Base-by-base conservation (phyloP, 257 asterid genomes). In the Fraxinus anomala region DNA sequence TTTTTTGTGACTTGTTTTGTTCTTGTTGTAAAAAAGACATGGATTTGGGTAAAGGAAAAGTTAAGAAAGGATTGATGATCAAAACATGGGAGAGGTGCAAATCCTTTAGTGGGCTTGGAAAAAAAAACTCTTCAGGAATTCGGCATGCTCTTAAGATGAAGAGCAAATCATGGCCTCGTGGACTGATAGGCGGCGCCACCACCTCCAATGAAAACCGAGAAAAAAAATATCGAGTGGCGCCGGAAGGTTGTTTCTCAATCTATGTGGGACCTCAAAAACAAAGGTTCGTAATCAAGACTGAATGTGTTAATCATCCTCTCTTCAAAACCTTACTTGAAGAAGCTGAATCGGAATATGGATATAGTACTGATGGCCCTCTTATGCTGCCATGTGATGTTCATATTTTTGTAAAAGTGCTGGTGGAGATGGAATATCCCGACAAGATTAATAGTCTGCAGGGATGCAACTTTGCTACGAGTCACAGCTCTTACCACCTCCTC, bases 291-390 rank as follows among this genome's bases (percentile, higher is more conserved):
- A 87, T 91, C 51, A 83, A 75, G 61, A 89, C 92, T 0, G 75
- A 79, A 26, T 86, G 83, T 31, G 81, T 88, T 42, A 91, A 91
- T 71, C 92, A 91, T 65, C 91, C 86, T 1, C 85, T 85, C 23
- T 89, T 91, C 78, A 82, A 80, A 80, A 73, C 49, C 12, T 59
- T 91, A 19, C 90, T 91, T 1, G 96, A 91, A 80, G 90, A 91
- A 80, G 92, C 92, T 3, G 94, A 89, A 79, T 86, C 86, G 0
- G 96, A 89, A 36, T 91, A 84, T 47, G 94, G 92, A 30, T 85
- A 83, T 75, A 80, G 83, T 10, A 72, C 74, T 24, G 85, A 89
- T 2, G 94, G 92, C 17, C 96, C 92, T 4, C 77, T 91, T 56
- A 74, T 71, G 68, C 89, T 91, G 67, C 96, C 96, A 42, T 91